Conservation (phyloP, 1,139 yeast genomes). For the Debaryomycetaceae sp. region DNA sequence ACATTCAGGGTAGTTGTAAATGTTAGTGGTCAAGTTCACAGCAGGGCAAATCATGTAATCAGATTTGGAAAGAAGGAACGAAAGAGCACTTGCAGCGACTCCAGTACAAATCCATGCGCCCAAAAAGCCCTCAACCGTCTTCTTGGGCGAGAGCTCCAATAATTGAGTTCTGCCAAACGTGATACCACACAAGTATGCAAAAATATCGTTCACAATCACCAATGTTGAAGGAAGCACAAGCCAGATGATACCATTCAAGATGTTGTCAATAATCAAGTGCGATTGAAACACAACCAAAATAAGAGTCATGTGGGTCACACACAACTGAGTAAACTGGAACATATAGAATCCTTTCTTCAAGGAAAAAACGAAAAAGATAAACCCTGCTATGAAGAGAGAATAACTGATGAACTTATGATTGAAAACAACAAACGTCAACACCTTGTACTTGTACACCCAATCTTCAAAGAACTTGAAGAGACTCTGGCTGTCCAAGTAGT, state of each 20-base stretch:
- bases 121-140: constrained; percentile 94
- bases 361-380: constrained; percentile 85
- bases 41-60: constrained; percentile 90
- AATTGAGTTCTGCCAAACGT: constrained; percentile 93
- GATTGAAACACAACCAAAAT: constrained; percentile 90
- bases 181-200: constrained; percentile 95
- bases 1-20: constrained; percentile 52
- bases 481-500: constrained; percentile 85
- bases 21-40: constrained; percentile 54
- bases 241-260: constrained; percentile 91
- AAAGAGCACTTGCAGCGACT: constrained; percentile 62
- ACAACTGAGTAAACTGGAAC: constrained; percentile 91
- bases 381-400: constrained; percentile 81
- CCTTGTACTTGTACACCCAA: constrained; percentile 39
- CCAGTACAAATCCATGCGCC: constrained; percentile 98
- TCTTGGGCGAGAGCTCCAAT: constrained; percentile 92
- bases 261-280: constrained; percentile 86
- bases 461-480: constrained; percentile 60
- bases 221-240: constrained; percentile 86
- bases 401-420: constrained; percentile 87
- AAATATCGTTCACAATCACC: constrained; percentile 91
- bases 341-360: constrained; percentile 84
- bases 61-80: constrained; percentile 61
- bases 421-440: constrained; percentile 39
- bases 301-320: constrained; percentile 92